Evolutionary conservation across 2,329 filamentous ascomycete species (phyloP), one percentile per base, ranked within the genome.

Genomic region (Microsporum audouinii): DNA sequence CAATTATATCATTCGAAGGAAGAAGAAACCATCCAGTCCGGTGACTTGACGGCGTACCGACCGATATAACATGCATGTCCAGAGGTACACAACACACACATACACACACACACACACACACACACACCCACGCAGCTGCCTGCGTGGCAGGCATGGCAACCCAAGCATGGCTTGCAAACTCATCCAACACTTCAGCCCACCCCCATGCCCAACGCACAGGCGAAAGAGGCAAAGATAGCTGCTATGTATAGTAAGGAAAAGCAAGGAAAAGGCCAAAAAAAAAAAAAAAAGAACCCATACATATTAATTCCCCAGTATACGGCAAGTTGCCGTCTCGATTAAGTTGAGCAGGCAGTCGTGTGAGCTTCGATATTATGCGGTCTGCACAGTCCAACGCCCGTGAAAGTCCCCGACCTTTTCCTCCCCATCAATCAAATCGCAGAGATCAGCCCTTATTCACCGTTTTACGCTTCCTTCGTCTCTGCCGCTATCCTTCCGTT

Each of bases 291-390:
- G 39, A n/a, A 43, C n/a, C n/a, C 14, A 23, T 41, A 5, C 8
- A 39, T 2, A 43, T n/a, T 5, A n/a, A 43, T n/a, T 10, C 38
- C 38, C 38, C 38, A 41, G n/a, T 43, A 14, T 43, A 43, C n/a
- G n/a, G 39, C 14, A n/a, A 43, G 14, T 43, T 34, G 47, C 29
- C 29, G 27, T 14, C 27, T 51, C 49, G 49, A 53, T 53, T 53
- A 34, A 53, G 49, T 53, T 53, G 29, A 53, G 49, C 49, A 53
- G 31, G 49, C 49, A 12, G 49, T 53, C 49, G 49, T 53, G 49
- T 53, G 49, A 53, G 49, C 49, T 34, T 12, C 33, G 5, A 33
- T n/a, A 33, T 6, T 8, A 10, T 53, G 14, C 27, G 5, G 8
- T 53, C 49, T 53, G 49, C 49, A 53, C 29, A 53, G 49, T 33